phyloP scores from a whole-genome alignment of 2,329 filamentous ascomycete species.

The Polytolypa hystricis region DNA sequence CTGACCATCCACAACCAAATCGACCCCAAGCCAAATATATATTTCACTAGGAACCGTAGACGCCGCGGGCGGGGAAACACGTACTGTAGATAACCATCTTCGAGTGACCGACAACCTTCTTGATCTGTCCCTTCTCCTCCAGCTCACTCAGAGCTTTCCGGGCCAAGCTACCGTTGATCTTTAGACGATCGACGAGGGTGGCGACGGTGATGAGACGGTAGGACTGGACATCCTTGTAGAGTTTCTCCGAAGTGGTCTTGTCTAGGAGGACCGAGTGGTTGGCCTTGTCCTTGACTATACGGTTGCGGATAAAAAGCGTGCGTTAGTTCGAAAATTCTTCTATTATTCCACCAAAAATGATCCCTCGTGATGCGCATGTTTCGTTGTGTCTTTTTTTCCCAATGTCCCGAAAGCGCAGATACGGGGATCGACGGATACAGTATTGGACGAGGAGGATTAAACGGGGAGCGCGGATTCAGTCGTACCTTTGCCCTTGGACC shows the following conservation, averaged over 20 bases:
- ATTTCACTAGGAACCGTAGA: too few species aligned
- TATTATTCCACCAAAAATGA: too few species aligned
- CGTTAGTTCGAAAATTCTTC: too few species aligned
- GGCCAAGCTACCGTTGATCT: slow-evolving; percentile 98
- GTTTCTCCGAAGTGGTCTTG: slow-evolving; percentile 94
- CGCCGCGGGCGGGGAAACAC: slow-evolving; percentile 36
- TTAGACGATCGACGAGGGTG: slow-evolving; percentile 96
- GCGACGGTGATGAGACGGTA: slow-evolving; percentile 99
- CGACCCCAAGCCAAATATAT: too few species aligned
- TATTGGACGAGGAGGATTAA: too few species aligned
- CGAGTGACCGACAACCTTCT: slow-evolving; percentile 92
- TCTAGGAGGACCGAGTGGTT: slow-evolving; percentile 97
- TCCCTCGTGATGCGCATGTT: too few species aligned
- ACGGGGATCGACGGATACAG: neutral
- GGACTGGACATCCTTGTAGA: slow-evolving; percentile 99
- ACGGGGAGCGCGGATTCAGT: too few species aligned
- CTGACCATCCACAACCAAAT: too few species aligned
- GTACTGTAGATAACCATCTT: slow-evolving; percentile 97
- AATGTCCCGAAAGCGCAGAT: too few species aligned
- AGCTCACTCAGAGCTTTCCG: slow-evolving; percentile 80
- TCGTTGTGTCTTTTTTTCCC: too few species aligned
- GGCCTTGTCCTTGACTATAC: slow-evolving; percentile 99
- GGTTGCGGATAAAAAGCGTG: slow-evolving; percentile 5
- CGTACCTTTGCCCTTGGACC: slow-evolving; percentile 47
- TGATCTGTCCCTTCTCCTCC: slow-evolving; percentile 97